A percentile compares a stretch with the other conserved stretches of the same genome.
These are phyloP conservation scores for Ogataea nakhonphanomensis DNA, from an alignment of 805 yeast species.

Conservation along the genomic window DNA sequence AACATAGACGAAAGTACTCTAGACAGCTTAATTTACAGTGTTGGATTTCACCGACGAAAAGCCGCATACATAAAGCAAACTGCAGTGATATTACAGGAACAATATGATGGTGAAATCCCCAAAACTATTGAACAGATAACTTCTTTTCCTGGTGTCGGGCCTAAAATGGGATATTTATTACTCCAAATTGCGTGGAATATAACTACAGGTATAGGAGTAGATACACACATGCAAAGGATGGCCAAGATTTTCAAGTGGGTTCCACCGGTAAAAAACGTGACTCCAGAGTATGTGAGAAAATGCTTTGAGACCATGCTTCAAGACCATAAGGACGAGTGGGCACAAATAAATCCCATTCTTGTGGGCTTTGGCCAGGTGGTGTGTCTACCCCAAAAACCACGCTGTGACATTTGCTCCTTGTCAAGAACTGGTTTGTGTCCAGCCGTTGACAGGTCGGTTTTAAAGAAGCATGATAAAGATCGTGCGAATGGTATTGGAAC, in stretches of 20 bases:
- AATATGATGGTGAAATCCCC: slow-evolving; percentile 70
- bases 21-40: slow-evolving; percentile 67
- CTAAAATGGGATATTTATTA: slow-evolving; percentile 86
- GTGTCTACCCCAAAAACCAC: slow-evolving; percentile 65
- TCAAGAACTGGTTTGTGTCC: slow-evolving; percentile 54
- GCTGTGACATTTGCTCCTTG: slow-evolving; percentile 70
- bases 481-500: slow-evolving; percentile 22
- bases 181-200: slow-evolving; percentile 80
- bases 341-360: slow-evolving; percentile 75
- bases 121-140: slow-evolving; percentile 59
- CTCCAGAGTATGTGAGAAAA: slow-evolving; percentile 73
- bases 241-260: slow-evolving; percentile 84
- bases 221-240: slow-evolving; percentile 82
- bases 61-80: slow-evolving; percentile 66
- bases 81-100: slow-evolving; percentile 46
- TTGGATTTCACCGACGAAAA: slow-evolving; percentile 85
- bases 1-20: slow-evolving; percentile 51
- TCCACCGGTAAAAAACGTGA: slow-evolving; percentile 40
- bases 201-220: slow-evolving; percentile 87
- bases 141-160: slow-evolving; percentile 88
- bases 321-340: slow-evolving; percentile 56
- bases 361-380: slow-evolving; percentile 94
- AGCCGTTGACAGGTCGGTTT: slow-evolving; percentile 47
- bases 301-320: slow-evolving; percentile 76
- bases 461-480: slow-evolving; percentile 29